Conservation (phyloP, 1,284 basidiomycete species). For the Cryptococcus maquisensis region DNA sequence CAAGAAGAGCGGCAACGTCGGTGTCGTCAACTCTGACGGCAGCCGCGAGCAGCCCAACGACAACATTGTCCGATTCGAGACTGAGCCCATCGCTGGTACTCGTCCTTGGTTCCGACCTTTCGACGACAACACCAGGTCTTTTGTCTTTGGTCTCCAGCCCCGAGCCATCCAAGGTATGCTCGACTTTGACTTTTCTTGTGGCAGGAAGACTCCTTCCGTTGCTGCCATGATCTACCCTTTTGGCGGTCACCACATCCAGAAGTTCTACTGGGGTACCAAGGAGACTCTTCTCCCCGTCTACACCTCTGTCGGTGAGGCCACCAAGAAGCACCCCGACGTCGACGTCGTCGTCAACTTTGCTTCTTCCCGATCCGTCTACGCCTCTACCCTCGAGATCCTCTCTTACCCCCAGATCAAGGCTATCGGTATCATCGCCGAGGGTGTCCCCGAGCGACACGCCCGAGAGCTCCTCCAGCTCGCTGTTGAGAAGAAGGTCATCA, state of each 20-base stretch:
- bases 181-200: conserved; percentile 98
- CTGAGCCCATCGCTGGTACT: conserved; percentile 38
- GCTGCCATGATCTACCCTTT: conserved; percentile 99
- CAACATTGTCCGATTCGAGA: conserved; percentile 81
- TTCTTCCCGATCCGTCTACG: conserved; percentile 89
- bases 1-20: conserved; percentile 52
- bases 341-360: conserved; percentile 99
- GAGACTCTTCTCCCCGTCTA: conserved; percentile 98
- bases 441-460: conserved; percentile 96
- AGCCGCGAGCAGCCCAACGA: conserved; percentile 78
- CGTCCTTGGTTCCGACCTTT: conserved; percentile 85
- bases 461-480: conserved; percentile 92
- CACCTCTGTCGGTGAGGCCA: conserved; percentile 86
- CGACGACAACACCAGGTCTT: conserved; percentile 85
- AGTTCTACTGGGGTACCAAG: conserved; percentile 99
- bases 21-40: conserved; percentile 73
- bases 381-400: conserved; percentile 87
- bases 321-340: conserved; percentile 91
- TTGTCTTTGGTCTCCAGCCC: conserved; percentile 97
- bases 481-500: conserved; percentile 78
- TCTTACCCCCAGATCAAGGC: conserved; percentile 69
- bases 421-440: conserved; percentile 94
- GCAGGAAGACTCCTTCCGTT: conserved; percentile 85
- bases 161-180: conserved; percentile 99
- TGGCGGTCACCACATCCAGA: conserved; percentile 99